Base-by-base conservation (phyloP, 768 basidiomycete species). In the Psilocybe sp. region DNA sequence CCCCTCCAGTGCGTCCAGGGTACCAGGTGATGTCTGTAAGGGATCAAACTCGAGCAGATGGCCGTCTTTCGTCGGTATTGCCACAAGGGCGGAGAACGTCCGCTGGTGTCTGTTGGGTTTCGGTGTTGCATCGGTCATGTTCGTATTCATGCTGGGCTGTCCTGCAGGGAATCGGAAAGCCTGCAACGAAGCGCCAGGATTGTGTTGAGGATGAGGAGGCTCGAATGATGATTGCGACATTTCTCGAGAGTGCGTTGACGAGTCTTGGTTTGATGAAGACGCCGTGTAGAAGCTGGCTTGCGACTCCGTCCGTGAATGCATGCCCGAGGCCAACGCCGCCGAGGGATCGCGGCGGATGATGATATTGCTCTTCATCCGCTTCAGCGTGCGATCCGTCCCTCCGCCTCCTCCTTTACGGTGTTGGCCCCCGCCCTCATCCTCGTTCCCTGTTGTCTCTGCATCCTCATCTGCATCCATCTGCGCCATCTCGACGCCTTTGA, bases 21-120 rank as follows among this genome's bases (percentile, higher is more conserved):
- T 75, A 2, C 77, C 75, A 1, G 90, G 84, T 2, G 86, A 83
- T 12, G 87, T 84, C 51, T 77, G 75, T 38, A 95, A 70, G 8
- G 92, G 92, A 57, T 96, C 87, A 59, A 96, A 93, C 63, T 86
- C 84, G 19, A 96, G 75, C n/a, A 87, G 65, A 57, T 87, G 82
- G 0, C 92, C 92, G 56, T 92, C 89, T 36, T 77, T 81, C 0
- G 85, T 91, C 4, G 88, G 83, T n/a, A 93, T 84, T 1, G 86
- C 81, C 11, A 91, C 82, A 31, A 88, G 68, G 2, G 85, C 85
- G 4, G 80, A 78, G 51, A 77, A 67, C 33, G 74, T 64, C 50
- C 68, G 63, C 19, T 68, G 57, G 57, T 66, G 67, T 52, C 60
- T 55, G 35, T 54, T 57, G 44, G 65, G 77, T 52, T 58, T 71